phyloP scores from a whole-genome alignment of 2,329 filamentous ascomycete species.

The Arthroderma sp. region DNA sequence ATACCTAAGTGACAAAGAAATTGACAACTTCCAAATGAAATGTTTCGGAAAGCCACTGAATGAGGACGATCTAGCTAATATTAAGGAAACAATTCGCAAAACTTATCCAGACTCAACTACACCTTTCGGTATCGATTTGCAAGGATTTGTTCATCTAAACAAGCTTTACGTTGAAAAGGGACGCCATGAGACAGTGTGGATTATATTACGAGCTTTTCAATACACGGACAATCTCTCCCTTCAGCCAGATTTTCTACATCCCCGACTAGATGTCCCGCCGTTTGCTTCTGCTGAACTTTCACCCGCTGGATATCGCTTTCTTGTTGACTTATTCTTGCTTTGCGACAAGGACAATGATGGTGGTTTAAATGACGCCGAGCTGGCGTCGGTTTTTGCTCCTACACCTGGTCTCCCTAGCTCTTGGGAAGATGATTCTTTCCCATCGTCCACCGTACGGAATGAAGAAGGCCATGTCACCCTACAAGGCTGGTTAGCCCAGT shows the following conservation, averaged over 20 bases:
- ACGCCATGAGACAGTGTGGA: slow-evolving; percentile 96
- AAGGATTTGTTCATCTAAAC: slow-evolving; percentile 79
- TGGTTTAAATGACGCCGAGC: slow-evolving; percentile 72
- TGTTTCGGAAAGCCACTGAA: slow-evolving; percentile 83
- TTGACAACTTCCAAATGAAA: slow-evolving; percentile 77
- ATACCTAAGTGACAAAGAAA: slow-evolving; percentile 76
- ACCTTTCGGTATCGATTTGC: slow-evolving; percentile 62
- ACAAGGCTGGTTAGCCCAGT: slow-evolving; percentile 95
- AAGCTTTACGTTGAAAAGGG: slow-evolving; percentile 96
- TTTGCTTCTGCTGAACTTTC: slow-evolving; percentile 88
- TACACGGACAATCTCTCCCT: slow-evolving; percentile 92
- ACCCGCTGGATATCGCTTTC: slow-evolving; percentile 89
- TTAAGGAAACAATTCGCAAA: slow-evolving; percentile 75
- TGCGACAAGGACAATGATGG: slow-evolving; percentile 98
- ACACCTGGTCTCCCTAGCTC: slow-evolving; percentile 78
- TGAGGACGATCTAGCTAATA: slow-evolving; percentile 70
- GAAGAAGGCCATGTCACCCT: slow-evolving; percentile 91
- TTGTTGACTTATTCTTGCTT: slow-evolving; percentile 86
- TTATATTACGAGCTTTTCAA: slow-evolving; percentile 85
- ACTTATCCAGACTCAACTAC: slow-evolving; percentile 49
- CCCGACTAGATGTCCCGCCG: slow-evolving; percentile 86
- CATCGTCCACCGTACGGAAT: slow-evolving; percentile 84
- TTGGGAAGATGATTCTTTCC: slow-evolving; percentile 82
- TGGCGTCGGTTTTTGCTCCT: slow-evolving; percentile 77
- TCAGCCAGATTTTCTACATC: slow-evolving; percentile 80